Evolutionary conservation across 2,329 filamentous ascomycete genomes (phyloP).

Genomic region (Westerdykella aurantiaca): DNA sequence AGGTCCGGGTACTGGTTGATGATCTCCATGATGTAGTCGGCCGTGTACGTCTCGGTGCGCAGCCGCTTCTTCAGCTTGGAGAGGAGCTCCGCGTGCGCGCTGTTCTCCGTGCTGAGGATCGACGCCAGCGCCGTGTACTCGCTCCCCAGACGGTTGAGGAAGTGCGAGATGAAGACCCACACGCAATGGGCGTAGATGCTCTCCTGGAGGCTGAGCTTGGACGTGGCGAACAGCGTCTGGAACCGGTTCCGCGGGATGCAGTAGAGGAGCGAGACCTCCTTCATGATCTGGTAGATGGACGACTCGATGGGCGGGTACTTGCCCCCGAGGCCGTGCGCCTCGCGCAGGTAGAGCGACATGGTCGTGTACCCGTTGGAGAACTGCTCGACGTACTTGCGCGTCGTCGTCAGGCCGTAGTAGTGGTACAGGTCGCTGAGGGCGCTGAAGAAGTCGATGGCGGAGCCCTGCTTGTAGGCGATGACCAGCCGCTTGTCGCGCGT

Average conservation of each 20-base stretch:
- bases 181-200: slow-evolving; percentile 96
- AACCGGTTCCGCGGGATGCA: slow-evolving; percentile 97
- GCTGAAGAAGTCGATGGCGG: slow-evolving; percentile 89
- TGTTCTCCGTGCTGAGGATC: slow-evolving; percentile 74
- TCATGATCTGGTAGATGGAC: slow-evolving; percentile 97
- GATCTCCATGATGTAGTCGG: slow-evolving; percentile 97
- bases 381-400: slow-evolving; percentile 94
- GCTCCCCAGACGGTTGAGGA: slow-evolving; percentile 86
- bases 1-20: slow-evolving; percentile 85
- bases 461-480: slow-evolving; percentile 88
- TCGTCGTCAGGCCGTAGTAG: slow-evolving; percentile 95
- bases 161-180: slow-evolving; percentile 97
- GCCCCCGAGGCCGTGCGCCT: slow-evolving; percentile 45
- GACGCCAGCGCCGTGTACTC: slow-evolving; percentile 86
- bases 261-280: slow-evolving; percentile 94
- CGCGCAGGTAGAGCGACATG: slow-evolving; percentile 90
- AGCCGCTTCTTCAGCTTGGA: slow-evolving; percentile 93
- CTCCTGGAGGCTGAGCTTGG: slow-evolving; percentile 86
- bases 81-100: slow-evolving; percentile 76
- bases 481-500: slow-evolving; percentile 90
- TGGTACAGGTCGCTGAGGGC: slow-evolving; percentile 94
- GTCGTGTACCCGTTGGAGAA: slow-evolving; percentile 98
- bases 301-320: slow-evolving; percentile 77
- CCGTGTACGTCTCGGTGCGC: slow-evolving; percentile 93
- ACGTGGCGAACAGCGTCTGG: slow-evolving; percentile 79